Conservation (phyloP, 768 basidiomycete genomes). For the Russula vinacea region DNA sequence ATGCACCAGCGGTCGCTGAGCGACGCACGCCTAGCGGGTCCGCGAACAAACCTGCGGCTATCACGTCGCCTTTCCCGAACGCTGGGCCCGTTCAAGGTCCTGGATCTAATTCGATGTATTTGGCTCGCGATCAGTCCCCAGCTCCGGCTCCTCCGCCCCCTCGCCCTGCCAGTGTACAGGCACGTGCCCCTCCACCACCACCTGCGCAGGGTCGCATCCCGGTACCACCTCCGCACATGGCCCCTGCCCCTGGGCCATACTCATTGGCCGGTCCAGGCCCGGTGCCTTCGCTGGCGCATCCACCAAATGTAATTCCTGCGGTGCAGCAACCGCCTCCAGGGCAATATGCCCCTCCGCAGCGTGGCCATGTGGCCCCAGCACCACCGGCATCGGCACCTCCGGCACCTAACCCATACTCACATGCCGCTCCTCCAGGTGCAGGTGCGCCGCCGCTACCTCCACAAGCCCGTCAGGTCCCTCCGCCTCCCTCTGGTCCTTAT, state of each 20-base stretch:
- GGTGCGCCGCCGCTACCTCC: conserved; percentile 35
- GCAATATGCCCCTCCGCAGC: conserved; percentile 34
- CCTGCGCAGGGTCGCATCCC: conserved; percentile 18
- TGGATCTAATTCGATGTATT: conserved; percentile 28
- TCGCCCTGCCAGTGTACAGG: conserved; percentile 53
- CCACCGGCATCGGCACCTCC: conserved; percentile 34
- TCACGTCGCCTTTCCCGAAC: conserved; percentile 88
- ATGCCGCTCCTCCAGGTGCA: conserved; percentile 43
- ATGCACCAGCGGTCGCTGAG: conserved; percentile 60
- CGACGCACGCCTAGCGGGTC: conserved; percentile 52
- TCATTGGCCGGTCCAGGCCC: conserved; percentile 6
- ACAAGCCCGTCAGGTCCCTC: conserved; percentile 27
- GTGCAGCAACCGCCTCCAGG: conserved; percentile 41
- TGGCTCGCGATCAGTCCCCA: conserved; percentile 41
- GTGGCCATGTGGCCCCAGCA: conserved; percentile 28
- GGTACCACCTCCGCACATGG: conserved; percentile 14
- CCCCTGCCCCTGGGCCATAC: conserved; percentile 15
- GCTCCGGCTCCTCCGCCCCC: conserved; percentile 53
- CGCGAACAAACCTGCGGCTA: conserved; percentile 60
- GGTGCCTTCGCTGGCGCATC: conserved; percentile 4
- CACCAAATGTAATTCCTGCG: conserved; percentile 19
- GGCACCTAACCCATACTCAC: conserved; percentile 39
- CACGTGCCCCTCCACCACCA: conserved; percentile 29
- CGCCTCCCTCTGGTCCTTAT: conserved; percentile 34
- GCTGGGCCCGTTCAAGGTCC: conserved; percentile 37